Percentiles rank a stretch among this genome's conserved stretches.
These are phyloP conservation scores for Alliaria petiolata DNA, from an alignment of 345 rosid genomes.

Conservation along the genomic window DNA sequence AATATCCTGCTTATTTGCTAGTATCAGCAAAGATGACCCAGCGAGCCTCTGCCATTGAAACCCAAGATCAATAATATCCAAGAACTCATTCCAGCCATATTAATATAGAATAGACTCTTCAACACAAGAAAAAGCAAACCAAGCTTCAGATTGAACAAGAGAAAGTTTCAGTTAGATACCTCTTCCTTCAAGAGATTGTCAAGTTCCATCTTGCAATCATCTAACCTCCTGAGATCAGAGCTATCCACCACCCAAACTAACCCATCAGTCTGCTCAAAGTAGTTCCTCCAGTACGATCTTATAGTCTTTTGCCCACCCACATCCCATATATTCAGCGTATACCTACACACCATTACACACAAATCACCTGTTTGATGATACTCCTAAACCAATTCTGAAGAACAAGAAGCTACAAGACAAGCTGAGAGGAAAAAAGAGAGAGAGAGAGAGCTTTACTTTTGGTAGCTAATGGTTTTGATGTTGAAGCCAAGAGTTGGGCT, in stretches of 20 bases:
- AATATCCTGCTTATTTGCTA: slow-evolving; percentile 93
- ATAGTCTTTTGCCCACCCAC: slow-evolving; percentile 92
- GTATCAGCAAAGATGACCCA: slow-evolving; percentile 80
- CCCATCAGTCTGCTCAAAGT: slow-evolving; percentile 98
- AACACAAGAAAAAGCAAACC: not conserved
- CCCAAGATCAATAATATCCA: not conserved
- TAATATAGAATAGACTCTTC: too few relatives aligned
- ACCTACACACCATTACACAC: slow-evolving; percentile 35
- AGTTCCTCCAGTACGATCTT: slow-evolving; percentile 93
- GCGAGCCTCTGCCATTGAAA: slow-evolving; percentile 65
- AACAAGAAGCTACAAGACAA: not conserved
- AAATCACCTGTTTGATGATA: too few relatives aligned
- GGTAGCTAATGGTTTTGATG: slow-evolving; percentile 73
- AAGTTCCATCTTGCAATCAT: slow-evolving; percentile 90
- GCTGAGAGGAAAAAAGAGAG: not conserved
- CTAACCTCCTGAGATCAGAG: slow-evolving; percentile 84
- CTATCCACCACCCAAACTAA: slow-evolving; percentile 95
- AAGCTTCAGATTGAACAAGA: not conserved
- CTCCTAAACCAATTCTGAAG: not conserved
- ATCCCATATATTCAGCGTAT: slow-evolving; percentile 88
- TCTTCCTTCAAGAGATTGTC: slow-evolving; percentile 95
- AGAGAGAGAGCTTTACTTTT: slow-evolving; percentile 43
- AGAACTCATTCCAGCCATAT: not conserved
- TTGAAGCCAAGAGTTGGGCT: slow-evolving; percentile 97
- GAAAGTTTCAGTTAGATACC: slow-evolving; percentile 33